Evolutionary conservation across 768 basidiomycete species (phyloP).

Genomic region (Hygrophorus russula): DNA sequence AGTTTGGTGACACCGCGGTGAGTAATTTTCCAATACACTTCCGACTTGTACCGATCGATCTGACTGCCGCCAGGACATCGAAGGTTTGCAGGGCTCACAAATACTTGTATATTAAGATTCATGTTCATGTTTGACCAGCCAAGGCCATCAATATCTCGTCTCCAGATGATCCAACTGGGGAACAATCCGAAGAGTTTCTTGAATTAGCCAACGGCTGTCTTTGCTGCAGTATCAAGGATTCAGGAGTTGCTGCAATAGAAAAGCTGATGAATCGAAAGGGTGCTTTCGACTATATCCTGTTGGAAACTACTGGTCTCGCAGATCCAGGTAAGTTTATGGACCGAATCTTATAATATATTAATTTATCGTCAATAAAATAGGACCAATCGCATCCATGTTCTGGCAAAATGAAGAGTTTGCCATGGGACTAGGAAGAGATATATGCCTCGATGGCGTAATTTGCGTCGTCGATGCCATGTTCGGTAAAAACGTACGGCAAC

Average conservation of each 20-base stretch:
- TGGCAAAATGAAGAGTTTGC: constrained; percentile 83
- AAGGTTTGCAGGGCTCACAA: constrained; percentile 42
- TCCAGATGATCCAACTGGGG: constrained; percentile 45
- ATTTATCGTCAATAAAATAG: constrained; percentile 20
- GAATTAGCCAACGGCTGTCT: constrained; percentile 94
- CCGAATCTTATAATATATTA: neutral
- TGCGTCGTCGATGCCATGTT: constrained; percentile 89
- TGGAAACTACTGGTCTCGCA: constrained; percentile 93
- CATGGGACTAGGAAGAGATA: constrained; percentile 54
- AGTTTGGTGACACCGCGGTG: constrained; percentile 93
- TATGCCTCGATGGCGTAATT: constrained; percentile 75
- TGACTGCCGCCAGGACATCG: constrained; percentile 58
- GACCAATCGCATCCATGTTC: constrained; percentile 80
- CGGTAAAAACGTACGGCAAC: constrained; percentile 32
- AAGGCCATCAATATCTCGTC: constrained; percentile 79
- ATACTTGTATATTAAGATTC: neutral
- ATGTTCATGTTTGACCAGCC: constrained; percentile 31
- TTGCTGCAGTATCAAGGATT: constrained; percentile 97
- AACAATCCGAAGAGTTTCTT: constrained; percentile 74
- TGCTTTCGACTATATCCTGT: constrained; percentile 86
- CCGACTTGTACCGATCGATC: constrained; percentile 12
- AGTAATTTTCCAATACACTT: constrained; percentile 12
- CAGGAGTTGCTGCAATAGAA: constrained; percentile 88
- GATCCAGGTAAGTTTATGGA: constrained; percentile 61
- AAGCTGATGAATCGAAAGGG: constrained; percentile 81